Percentiles rank a stretch among this genome's conserved stretches.
Evolutionary conservation across 2,329 filamentous ascomycete genomes (phyloP).

Genomic region (Neonectria punicea): DNA sequence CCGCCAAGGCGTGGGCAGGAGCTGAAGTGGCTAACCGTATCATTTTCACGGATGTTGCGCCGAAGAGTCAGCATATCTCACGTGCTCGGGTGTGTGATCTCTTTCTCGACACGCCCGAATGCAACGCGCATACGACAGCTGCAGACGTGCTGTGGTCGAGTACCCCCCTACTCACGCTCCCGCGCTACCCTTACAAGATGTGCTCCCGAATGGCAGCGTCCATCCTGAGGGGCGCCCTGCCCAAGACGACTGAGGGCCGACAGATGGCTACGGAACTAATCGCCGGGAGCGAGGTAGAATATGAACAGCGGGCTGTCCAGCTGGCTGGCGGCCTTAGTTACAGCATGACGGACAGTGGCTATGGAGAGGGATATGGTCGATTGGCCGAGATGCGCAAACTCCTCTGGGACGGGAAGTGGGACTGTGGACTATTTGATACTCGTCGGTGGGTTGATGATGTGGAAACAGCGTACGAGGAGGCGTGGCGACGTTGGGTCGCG

Average conservation of each 20-base stretch:
- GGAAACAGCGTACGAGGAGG: constrained; percentile 87
- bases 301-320: constrained; percentile 80
- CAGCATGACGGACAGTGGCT: constrained; percentile 52
- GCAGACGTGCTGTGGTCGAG: constrained; percentile 97
- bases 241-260: constrained; percentile 73
- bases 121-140: constrained; percentile 97
- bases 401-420: constrained; percentile 86
- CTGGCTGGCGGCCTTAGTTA: constrained; percentile 75
- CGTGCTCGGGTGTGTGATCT: constrained; percentile 92
- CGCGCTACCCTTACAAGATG: constrained; percentile 97
- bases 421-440: constrained; percentile 90
- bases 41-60: constrained; percentile 95
- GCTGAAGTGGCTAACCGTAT: constrained; percentile 86
- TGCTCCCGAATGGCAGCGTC: constrained; percentile 98
- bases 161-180: constrained; percentile 89
- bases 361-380: constrained; percentile 71
- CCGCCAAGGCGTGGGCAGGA: constrained; percentile 85
- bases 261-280: constrained; percentile 80
- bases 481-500: constrained; percentile 88
- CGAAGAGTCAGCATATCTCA: constrained; percentile 93
- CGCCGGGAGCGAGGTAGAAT: constrained; percentile 80
- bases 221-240: constrained; percentile 89
- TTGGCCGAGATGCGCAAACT: constrained; percentile 82
- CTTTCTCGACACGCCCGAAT: constrained; percentile 97
- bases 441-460: constrained; percentile 89